Evolutionary conservation across 2,329 filamentous ascomycete genomes (phyloP), one percentile per base, ranked within the genome.

Genomic region (Exophiala alcalophila): DNA sequence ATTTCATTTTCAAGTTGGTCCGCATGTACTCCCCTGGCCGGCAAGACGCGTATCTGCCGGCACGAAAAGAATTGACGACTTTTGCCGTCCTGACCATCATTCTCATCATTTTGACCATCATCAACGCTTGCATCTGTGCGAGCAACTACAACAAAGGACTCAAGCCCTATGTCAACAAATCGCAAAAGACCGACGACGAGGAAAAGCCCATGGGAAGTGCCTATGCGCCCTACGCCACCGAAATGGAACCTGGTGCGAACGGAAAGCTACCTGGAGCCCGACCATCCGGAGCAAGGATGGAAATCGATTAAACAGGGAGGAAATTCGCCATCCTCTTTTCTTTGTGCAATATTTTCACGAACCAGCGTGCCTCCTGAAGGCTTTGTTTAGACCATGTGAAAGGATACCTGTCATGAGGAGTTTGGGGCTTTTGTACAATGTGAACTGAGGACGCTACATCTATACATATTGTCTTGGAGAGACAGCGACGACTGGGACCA

Each of bases 1-100:
- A 97, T 71, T 98, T 98, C 73, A 78, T 95, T 62, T 98, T 96
- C 79, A 98, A 98, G 75, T 80, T 98, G 40, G 84, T 92, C 47
- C 86, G 92, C 62, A 98, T 98, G 80, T 98, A 94, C 67, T 80
- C 84, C 56, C 70, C 78, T 8, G 64, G 63, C 29, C 77, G 80
- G 55, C 63, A 62, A 37, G 40, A 62, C 1, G 73, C 80, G 53
- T 98, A 97, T 69, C 63, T 74, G 37, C 83, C 91, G 4, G 91
- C 92, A 25, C 80, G 84, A 49, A 85, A 84, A 60, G 91, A 86
- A 11, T 74, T 98, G 60, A 96, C 91, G 4, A 87, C 89, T 47
- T 98, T 98, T 60, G 91, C 92, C 37, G 81, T 95, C 51, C 83
- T 98, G 58, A 96, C 92, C 27, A 86, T 98, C 46, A 67, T 94